Conservation (phyloP, 495 filamentous ascomycete species). For the Xylaria scruposa region DNA sequence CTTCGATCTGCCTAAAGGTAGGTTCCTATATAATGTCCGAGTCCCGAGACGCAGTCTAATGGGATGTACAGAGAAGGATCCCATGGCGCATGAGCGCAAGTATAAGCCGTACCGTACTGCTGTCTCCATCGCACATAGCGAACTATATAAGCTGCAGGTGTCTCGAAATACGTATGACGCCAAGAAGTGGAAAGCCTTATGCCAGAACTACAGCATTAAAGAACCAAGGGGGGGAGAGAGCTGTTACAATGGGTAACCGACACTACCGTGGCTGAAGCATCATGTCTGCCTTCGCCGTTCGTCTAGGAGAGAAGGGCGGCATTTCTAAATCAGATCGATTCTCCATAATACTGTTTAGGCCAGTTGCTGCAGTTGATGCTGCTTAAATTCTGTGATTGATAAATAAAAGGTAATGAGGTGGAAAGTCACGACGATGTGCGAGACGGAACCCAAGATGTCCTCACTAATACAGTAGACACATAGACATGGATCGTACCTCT, state of each 20-base stretch:
- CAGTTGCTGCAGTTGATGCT: background rate
- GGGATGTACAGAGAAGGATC: background rate
- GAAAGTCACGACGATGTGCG: no score
- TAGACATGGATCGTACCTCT: no score
- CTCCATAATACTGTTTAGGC: background rate
- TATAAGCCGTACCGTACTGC: background rate
- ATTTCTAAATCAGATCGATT: background rate
- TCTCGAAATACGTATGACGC: background rate
- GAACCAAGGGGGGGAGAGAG: background rate
- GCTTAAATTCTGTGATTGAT: background rate
- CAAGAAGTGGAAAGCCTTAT: background rate
- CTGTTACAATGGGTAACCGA: no score
- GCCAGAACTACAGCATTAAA: background rate
- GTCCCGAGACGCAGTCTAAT: background rate
- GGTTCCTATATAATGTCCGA: background rate
- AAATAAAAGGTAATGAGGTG: background rate
- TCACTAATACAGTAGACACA: no score
- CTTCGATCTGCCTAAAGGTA: background rate
- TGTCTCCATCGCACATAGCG: background rate
- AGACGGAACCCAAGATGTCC: no score
- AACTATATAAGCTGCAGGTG: conserved; percentile 1
- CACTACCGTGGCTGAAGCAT: background rate
- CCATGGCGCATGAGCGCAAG: background rate
- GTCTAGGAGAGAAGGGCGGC: background rate
- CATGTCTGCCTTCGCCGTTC: background rate